These are phyloP conservation scores for Termitomyces sp. DNA, from an alignment of 768 basidiomycete genomes.

Conservation along the genomic window DNA sequence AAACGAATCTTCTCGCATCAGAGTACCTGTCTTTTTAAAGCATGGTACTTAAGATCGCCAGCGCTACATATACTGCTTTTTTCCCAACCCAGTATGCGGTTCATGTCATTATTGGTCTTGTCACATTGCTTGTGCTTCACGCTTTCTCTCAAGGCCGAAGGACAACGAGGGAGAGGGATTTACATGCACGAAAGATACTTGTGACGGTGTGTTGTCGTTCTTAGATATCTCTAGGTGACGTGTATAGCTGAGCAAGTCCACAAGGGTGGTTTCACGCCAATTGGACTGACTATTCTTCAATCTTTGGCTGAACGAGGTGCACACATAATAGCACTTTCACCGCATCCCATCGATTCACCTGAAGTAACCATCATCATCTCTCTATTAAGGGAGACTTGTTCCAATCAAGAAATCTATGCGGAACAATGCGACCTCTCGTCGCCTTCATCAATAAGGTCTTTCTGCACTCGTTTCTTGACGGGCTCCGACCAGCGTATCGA, in stretches of 20 bases:
- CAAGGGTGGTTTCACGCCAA: conserved; percentile 72
- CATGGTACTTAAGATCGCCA: conserved; percentile 53
- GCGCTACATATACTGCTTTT: conserved; percentile 30
- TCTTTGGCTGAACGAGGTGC: conserved; percentile 69
- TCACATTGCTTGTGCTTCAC: conserved; percentile 42
- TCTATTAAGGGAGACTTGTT: conserved; percentile 60
- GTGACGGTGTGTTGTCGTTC: conserved; percentile 52
- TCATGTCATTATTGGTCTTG: conserved; percentile 41
- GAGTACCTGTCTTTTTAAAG: not conserved
- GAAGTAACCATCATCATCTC: conserved; percentile 55
- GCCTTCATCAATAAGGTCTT: conserved; percentile 59
- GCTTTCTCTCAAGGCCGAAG: conserved; percentile 63
- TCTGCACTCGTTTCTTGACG: conserved; percentile 64
- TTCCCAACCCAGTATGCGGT: conserved; percentile 55
- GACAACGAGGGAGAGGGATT: conserved; percentile 69
- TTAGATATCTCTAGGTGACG: not conserved
- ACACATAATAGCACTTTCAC: conserved; percentile 70
- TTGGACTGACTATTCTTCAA: conserved; percentile 64
- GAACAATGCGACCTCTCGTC: conserved; percentile 73
- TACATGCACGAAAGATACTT: conserved; percentile 67
- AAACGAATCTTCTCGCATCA: not conserved
- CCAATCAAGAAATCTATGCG: conserved; percentile 74
- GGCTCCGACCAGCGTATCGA: conserved; percentile 68
- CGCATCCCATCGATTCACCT: conserved; percentile 49
- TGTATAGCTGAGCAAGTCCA: not conserved